Conservation (phyloP, 2,329 filamentous ascomycete species). For the Nannizziopsis barbatae region DNA sequence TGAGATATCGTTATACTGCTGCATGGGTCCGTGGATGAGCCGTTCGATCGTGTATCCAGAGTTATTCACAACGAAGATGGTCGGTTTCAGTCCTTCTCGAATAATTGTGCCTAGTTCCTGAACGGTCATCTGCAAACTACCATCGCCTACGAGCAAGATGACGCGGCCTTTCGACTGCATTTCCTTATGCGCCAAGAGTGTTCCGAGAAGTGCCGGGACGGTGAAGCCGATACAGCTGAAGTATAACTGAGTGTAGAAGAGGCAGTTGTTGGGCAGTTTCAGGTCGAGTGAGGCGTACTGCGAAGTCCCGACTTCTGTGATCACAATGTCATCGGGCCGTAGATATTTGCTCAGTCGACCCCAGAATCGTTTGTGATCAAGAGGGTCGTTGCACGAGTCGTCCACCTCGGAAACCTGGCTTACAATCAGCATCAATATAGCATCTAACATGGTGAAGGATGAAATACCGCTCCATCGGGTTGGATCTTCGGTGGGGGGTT, state of each 20-base stretch:
- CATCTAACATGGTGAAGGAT: background rate
- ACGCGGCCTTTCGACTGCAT: conserved; percentile 16
- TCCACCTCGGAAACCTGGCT: conserved; percentile 1
- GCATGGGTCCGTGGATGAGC: conserved; percentile 21
- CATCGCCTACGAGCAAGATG: conserved; percentile 21
- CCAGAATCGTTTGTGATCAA: conserved; percentile 15
- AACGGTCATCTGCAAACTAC: conserved; percentile 22
- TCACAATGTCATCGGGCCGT: conserved; percentile 17
- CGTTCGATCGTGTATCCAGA: conserved; percentile 22
- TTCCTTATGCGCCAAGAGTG: conserved; percentile 18
- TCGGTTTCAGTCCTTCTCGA: conserved; percentile 19
- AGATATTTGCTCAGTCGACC: conserved; percentile 12
- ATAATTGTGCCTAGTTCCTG: conserved; percentile 22
- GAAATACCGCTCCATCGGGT: background rate
- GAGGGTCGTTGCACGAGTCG: conserved; percentile 11
- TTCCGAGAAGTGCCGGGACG: conserved; percentile 19
- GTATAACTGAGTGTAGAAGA: conserved; percentile 19
- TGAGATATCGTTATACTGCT: conserved; percentile 21
- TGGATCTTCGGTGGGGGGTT: background rate
- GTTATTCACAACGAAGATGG: conserved; percentile 22
- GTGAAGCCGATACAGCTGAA: conserved; percentile 22
- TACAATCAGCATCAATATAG: background rate
- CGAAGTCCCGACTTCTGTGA: conserved; percentile 20
- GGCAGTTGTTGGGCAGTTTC: conserved; percentile 17
- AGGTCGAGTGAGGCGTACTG: conserved; percentile 19